Evolutionary conservation across 257 asterid genomes (phyloP).

Genomic region (Ligustrum vulgare): DNA sequence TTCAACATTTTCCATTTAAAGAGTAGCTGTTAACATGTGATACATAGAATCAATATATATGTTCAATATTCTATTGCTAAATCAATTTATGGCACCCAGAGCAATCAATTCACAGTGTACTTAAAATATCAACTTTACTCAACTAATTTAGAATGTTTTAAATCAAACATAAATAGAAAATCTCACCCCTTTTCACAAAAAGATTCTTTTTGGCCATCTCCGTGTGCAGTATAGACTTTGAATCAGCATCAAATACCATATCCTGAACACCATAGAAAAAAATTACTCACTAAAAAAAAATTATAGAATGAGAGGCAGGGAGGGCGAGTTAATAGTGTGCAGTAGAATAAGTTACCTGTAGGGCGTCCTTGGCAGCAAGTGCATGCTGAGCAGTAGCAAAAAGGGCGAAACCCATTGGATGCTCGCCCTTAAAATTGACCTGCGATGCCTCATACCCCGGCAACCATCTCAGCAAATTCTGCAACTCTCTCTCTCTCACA

Average conservation of each 20-base stretch:
- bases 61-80: neutral
- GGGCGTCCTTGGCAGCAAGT: conserved; percentile 90
- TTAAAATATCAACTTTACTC: neutral
- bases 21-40: neutral
- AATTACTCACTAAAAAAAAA: neutral
- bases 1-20: neutral
- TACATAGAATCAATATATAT: neutral
- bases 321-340: neutral
- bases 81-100: neutral
- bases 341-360: conserved; percentile 53
- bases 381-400: conserved; percentile 80
- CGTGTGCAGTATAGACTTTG: conserved; percentile 83
- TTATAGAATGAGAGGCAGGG: neutral
- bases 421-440: conserved; percentile 94
- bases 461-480: conserved; percentile 88
- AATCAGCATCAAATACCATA: conserved; percentile 84
- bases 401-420: conserved; percentile 96
- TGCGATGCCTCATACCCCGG: conserved; percentile 99
- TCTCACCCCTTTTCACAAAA: conserved; percentile 92
- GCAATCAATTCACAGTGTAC: neutral
- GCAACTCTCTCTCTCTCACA: conserved; percentile 96
- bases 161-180: neutral
- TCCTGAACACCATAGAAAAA: conserved; percentile 45
- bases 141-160: neutral
- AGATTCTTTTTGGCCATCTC: conserved; percentile 99